Base-by-base conservation (phyloP, 2,329 filamentous ascomycete species). In the Fusarium duplospermum region DNA sequence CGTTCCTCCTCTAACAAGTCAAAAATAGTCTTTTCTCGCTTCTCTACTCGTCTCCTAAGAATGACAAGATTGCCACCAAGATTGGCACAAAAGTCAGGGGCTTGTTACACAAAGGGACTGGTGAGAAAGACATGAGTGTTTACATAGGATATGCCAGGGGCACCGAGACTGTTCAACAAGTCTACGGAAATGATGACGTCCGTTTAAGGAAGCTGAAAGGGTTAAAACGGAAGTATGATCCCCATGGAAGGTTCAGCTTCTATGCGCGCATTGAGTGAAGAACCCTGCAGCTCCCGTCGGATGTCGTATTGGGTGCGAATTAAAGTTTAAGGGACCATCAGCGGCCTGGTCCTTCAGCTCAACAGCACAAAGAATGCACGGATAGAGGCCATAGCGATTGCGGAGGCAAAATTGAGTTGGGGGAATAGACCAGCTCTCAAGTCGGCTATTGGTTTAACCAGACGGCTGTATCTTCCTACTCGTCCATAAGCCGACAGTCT, bases 121-220 rank as follows among this genome's bases (percentile, higher is more conserved):
- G 67, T 0, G 45, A 66, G 3, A 52, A 36, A 0, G 27, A 73
- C 5, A 72, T 77, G 72, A 61, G 61, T 31, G 72, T 76, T 7
- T 78, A 89, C 66, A 82, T 88, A 57, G 89, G 89, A 77, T 89
- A 89, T 72, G 87, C 87, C 0, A 83, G 83, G 61, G 87, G 87
- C 2, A 80, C 85, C 10, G 87, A 89, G 79, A 76, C 77, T 4
- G 73, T 79, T 1, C 64, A 78, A 56, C 77, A 80, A 2, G 81
- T 84, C 80, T 90, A 90, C 73, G 88, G 88, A 11, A 80, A 80
- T 60, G 88, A 88, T 58, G 62, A 73, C 35, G 89, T 87, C 86
- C 82, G 88, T 16, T 80, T 86, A 70, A 76, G 84, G 61, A 84
- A 82, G 62, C 79, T 90, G 74, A 79, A 76, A 68, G 73, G 70